Evolutionary conservation across 192 early-diverging fungal genomes (phyloP).

Genomic region (Phlyctochytrium planicorne): DNA sequence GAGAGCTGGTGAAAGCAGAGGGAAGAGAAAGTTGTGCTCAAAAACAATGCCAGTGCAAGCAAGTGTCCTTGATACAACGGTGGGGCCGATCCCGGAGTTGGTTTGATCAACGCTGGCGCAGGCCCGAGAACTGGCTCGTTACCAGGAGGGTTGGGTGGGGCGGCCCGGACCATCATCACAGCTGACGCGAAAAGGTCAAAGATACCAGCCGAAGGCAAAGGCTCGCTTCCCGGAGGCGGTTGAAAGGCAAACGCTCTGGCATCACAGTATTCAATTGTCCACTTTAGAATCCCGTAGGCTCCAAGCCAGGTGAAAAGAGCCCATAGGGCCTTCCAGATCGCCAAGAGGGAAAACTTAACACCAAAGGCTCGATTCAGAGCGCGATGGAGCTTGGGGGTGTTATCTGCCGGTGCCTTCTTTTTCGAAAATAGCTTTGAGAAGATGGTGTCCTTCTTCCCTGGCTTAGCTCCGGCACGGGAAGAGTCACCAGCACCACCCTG

Average conservation of each 20-base stretch:
- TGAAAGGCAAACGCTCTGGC: too few relatives aligned
- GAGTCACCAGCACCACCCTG: not conserved
- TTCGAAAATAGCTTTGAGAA: conserved; percentile 14
- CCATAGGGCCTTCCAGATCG: conserved; percentile 66
- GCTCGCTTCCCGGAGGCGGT: conserved; percentile 21
- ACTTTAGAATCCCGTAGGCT: conserved; percentile 52
- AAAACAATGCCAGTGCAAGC: conserved; percentile 39
- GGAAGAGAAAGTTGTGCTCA: conserved; percentile 40
- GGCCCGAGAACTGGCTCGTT: too few relatives aligned
- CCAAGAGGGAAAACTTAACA: conserved; percentile 47
- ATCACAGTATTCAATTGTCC: conserved; percentile 44
- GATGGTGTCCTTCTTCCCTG: not conserved
- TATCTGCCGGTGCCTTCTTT: conserved; percentile 36
- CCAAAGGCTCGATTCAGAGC: conserved; percentile 63
- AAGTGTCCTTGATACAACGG: conserved; percentile 16
- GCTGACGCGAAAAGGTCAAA: too few relatives aligned
- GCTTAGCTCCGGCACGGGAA: not conserved
- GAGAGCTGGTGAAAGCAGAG: conserved; percentile 48
- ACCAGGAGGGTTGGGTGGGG: too few relatives aligned
- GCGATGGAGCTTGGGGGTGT: conserved; percentile 48
- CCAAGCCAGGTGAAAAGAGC: conserved; percentile 61
- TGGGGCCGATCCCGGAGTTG: too few relatives aligned
- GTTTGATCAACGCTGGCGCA: too few relatives aligned
- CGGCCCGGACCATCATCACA: too few relatives aligned
- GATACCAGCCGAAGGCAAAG: conserved; percentile 53